Base-by-base conservation (phyloP, 176 grass and related monocot species). In the Oryza meridionalis region DNA sequence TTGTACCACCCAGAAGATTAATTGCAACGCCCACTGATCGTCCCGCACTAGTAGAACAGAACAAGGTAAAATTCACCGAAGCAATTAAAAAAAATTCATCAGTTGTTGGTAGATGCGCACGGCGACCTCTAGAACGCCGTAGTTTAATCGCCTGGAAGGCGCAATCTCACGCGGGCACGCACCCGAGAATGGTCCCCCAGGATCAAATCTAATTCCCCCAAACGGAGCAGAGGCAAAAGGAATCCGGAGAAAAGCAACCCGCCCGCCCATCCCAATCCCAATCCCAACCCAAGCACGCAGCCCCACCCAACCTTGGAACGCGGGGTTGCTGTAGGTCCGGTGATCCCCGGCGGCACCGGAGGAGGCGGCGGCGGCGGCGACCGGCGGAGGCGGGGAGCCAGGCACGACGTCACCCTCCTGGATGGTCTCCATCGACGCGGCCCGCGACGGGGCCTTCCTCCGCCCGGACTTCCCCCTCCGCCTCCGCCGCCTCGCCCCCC, bases 371-470 rank as follows among this genome's bases (percentile, higher is more conserved):
- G 35, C 4, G 38, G 38, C 0, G 38, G 38, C 38, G 38, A 9
- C 38, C 38, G 16, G 70, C 8, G 49, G 4, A 16, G 82, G 9
- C 7, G 88, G n/a, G 31, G 82, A 24, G 65, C 29, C 79, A n/a
- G 72, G 27, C 42, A 64, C 82, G 76, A 72, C 79, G 76, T 90
- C 91, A 40, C 80, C 83, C 81, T 98, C 96, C 70, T 82, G 85
- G 77, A 98, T 98, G 75, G 93, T 98, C 85, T 93, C 96, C 96
- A 98, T 97, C 32, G 83, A 89, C 27, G 90, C 77, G 71, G 88
- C 68, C 51, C 88, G 79, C 4, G 88, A 91, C 3, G 90, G 87
- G 67, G 92, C 51, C 55, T 91, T 94, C 85, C 79, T 45, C 27
- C 92, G 32, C 0, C 67, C 79, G 75, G 72, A 68, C 9, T 73